Conservation (phyloP, 352 stramenopile genomes). For the Globisporangium apiculatum region DNA sequence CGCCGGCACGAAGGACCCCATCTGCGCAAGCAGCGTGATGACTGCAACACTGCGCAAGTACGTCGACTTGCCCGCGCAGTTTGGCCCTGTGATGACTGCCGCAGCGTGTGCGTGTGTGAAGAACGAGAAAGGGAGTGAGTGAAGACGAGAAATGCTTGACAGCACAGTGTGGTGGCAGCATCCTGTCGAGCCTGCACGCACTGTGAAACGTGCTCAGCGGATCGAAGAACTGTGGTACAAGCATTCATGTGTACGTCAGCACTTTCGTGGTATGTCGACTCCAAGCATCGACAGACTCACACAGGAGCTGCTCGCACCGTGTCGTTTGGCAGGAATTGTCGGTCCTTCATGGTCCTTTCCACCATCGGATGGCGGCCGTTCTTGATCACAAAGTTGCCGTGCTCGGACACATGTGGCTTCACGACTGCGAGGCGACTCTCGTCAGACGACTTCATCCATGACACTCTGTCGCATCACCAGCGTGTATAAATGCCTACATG, state of each 20-base stretch:
- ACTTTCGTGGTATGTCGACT: too few species aligned
- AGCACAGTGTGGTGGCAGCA: conserved; percentile 1
- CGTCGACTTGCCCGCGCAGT: conserved; percentile 90
- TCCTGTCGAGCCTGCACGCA: conserved; percentile 17
- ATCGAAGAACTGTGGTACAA: conserved; percentile 52
- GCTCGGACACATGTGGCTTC: conserved; percentile 50
- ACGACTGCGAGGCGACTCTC: conserved; percentile 31
- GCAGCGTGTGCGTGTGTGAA: background rate
- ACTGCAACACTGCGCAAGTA: conserved; percentile 78
- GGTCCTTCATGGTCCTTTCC: conserved; percentile 56
- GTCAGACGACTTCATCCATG: background rate
- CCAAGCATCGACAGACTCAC: background rate
- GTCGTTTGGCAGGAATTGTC: conserved; percentile 82
- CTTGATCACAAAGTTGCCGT: conserved; percentile 78
- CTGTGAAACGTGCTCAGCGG: conserved; percentile 66
- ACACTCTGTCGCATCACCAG: too few species aligned
- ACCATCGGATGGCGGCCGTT: conserved; percentile 75
- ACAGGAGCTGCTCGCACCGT: conserved; percentile 27
- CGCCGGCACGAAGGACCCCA: conserved; percentile 88
- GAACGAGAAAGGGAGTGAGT: too few species aligned
- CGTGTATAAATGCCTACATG: conserved; percentile 31
- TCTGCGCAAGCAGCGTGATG: conserved; percentile 89
- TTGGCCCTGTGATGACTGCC: conserved; percentile 85
- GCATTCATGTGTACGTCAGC: background rate
- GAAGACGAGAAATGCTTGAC: background rate